phyloP scores from a whole-genome alignment of 2,329 filamentous ascomycete genomes.

The Nemania sp. region DNA sequence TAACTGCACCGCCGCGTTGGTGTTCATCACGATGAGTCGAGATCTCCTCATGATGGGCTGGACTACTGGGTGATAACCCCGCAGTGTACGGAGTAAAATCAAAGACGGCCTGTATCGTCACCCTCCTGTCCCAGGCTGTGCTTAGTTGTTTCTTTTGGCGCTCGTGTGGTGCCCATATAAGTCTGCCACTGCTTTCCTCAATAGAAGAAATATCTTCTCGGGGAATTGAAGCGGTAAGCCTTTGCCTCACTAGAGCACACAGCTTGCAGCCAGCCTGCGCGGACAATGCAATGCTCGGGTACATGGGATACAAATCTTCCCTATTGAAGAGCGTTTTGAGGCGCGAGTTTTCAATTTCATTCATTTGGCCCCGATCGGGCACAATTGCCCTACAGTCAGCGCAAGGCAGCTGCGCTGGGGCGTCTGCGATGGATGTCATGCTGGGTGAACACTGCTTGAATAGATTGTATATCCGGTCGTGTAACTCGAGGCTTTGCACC shows the following conservation, averaged over 20 bases:
- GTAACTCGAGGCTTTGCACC: too few species aligned
- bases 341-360: background rate
- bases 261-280: conserved; percentile 17
- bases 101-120: conserved; percentile 12
- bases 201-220: conserved; percentile 1
- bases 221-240: conserved; percentile 23
- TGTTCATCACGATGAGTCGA: background rate
- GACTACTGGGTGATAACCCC: background rate
- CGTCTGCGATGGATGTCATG: conserved; percentile 1
- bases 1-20: conserved; percentile 29
- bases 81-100: conserved; percentile 13
- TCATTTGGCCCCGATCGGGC: conserved; percentile 15
- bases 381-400: conserved; percentile 5
- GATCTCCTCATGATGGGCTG: background rate
- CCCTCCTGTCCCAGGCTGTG: conserved; percentile 2
- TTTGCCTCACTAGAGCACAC: conserved; percentile 18
- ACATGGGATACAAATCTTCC: conserved; percentile 16
- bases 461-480: too few species aligned
- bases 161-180: conserved; percentile 11
- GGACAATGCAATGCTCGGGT: conserved; percentile 15
- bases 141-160: conserved; percentile 1
- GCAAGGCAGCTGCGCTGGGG: conserved; percentile 5
- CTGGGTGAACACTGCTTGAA: background rate
- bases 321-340: conserved; percentile 15
- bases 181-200: background rate